Percentiles rank a stretch among this genome's conserved stretches.
phyloP scores from a whole-genome alignment of 345 rosid species.

The Syzygium jambos region DNA sequence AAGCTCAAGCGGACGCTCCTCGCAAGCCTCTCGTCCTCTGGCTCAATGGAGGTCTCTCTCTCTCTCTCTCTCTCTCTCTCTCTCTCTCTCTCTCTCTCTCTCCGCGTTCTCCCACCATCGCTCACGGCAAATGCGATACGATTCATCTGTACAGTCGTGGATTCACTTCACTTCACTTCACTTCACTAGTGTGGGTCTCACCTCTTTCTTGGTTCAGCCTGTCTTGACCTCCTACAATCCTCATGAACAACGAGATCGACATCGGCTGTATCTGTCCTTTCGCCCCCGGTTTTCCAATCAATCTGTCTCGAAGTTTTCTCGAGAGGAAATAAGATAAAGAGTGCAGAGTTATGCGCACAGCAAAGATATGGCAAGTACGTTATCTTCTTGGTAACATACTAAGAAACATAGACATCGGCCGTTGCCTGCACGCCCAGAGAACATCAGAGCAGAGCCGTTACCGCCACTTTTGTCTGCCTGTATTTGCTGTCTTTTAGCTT shows the following conservation, averaged over 20 bases:
- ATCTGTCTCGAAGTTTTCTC: background rate
- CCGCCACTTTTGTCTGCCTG: background rate
- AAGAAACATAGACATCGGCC: background rate
- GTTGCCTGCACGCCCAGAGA: background rate
- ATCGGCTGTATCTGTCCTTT: background rate
- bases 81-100: background rate
- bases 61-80: background rate
- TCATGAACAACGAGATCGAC: background rate
- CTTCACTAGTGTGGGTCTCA: background rate
- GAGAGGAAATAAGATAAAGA: background rate
- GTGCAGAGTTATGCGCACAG: background rate
- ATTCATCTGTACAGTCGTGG: background rate
- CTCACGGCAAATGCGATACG: background rate
- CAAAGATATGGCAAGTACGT: background rate
- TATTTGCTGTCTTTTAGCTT: background rate
- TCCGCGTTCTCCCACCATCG: background rate
- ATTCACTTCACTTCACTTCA: background rate
- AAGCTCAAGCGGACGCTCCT: conserved; percentile 32
- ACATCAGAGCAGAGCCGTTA: background rate
- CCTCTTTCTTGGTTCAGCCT: background rate
- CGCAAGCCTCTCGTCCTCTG: conserved; percentile 59
- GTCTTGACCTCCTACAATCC: background rate
- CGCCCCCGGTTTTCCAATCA: background rate
- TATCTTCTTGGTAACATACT: background rate
- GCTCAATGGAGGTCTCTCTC: conserved; percentile 69